Conservation (phyloP, 1,284 basidiomycete species). For the Coniophora puteana region DNA sequence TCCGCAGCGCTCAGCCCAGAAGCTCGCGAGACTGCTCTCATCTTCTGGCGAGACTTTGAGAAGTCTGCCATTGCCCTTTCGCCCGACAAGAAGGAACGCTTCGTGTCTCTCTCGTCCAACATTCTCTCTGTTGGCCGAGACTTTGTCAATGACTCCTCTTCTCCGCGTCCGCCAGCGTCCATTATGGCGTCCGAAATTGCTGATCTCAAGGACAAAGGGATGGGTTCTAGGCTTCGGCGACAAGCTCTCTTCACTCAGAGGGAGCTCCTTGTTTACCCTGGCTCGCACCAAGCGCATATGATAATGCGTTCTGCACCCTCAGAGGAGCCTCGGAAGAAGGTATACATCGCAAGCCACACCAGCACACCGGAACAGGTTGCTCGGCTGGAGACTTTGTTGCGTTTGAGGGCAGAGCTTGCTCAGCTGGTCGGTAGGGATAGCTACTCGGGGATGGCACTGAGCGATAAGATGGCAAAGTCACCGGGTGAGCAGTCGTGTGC, state of each 20-base stretch:
- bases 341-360: slow-evolving; percentile 75
- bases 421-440: slow-evolving; percentile 78
- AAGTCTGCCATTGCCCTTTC: slow-evolving; percentile 94
- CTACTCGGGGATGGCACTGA: slow-evolving; percentile 80
- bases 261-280: slow-evolving; percentile 74
- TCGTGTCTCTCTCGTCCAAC: slow-evolving; percentile 90
- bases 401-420: slow-evolving; percentile 76
- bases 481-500: slow-evolving; percentile 51
- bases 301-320: slow-evolving; percentile 84
- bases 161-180: slow-evolving; percentile 57
- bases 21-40: slow-evolving; percentile 81
- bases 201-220: slow-evolving; percentile 66
- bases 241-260: slow-evolving; percentile 74
- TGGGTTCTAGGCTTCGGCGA: slow-evolving; percentile 64
- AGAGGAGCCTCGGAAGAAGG: slow-evolving; percentile 75
- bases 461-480: slow-evolving; percentile 93
- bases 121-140: slow-evolving; percentile 87
- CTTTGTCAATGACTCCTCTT: slow-evolving; percentile 70
- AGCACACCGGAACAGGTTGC: slow-evolving; percentile 68
- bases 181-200: slow-evolving; percentile 64
- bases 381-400: slow-evolving; percentile 74
- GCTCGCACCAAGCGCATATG: slow-evolving; percentile 88
- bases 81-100: slow-evolving; percentile 69
- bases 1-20: slow-evolving; percentile 61
- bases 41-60: slow-evolving; percentile 96